A percentile compares a stretch with the other conserved stretches of the same genome.
phyloP scores from a whole-genome alignment of 192 early-diverging fungal genomes.

The Coemansia nantahalensis region DNA sequence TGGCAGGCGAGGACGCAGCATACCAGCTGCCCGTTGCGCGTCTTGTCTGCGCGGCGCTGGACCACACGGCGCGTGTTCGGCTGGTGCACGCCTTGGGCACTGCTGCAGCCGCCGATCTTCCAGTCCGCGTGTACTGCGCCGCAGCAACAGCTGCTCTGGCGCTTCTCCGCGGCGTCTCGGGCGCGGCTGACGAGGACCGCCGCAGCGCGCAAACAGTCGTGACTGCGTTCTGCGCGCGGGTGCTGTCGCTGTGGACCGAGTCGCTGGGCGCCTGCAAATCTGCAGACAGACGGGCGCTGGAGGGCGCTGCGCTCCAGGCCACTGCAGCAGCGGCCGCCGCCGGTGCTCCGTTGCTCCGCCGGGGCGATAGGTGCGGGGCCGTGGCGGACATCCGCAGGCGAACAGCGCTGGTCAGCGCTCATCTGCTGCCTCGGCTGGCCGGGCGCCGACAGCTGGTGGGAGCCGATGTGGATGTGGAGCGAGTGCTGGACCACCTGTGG shows the following conservation, averaged over 20 bases:
- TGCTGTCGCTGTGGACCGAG: slow-evolving; percentile 19
- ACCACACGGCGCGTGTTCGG: not conserved
- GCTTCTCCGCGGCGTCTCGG: slow-evolving; percentile 4
- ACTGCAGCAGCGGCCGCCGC: not conserved
- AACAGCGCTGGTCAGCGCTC: not conserved
- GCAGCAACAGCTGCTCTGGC: slow-evolving; percentile 20
- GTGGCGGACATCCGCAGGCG: not conserved
- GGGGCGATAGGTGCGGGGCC: too few species aligned
- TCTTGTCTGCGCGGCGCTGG: slow-evolving; percentile 11
- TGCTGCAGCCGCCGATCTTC: not conserved
- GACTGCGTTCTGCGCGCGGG: slow-evolving; percentile 3
- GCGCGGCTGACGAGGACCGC: not conserved
- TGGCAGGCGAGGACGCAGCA: not conserved
- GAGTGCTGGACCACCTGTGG: slow-evolving; percentile 16
- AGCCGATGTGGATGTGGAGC: not conserved
- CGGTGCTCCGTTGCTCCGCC: too few species aligned
- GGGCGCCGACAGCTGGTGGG: not conserved
- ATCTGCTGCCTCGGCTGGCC: not conserved
- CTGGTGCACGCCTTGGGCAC: slow-evolving; percentile 6
- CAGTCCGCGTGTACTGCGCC: slow-evolving; percentile 3
- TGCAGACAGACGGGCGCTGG: not conserved
- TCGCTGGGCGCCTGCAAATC: slow-evolving; percentile 3
- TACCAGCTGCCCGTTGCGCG: slow-evolving; percentile 16
- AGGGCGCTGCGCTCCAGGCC: slow-evolving; percentile 11
- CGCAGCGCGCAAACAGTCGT: not conserved